phyloP scores from a whole-genome alignment of 2,329 filamentous ascomycete genomes.

The Diplocarpon rosae region DNA sequence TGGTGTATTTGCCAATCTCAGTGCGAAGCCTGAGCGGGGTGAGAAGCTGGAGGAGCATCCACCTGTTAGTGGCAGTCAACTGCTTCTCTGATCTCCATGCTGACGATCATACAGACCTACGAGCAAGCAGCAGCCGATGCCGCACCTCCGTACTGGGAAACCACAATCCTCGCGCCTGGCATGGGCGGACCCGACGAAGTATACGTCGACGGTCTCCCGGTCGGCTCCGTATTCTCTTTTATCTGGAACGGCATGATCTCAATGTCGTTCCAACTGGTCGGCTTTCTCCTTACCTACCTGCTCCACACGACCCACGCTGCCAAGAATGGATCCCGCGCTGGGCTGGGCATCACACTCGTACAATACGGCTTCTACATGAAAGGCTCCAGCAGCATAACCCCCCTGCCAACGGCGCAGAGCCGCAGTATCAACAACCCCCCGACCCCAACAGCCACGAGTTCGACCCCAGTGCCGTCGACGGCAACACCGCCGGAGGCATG shows the following conservation, averaged over 20 bases:
- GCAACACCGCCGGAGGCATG: constrained; percentile 28
- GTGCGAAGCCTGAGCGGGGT: constrained; percentile 74
- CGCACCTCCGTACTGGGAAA: constrained; percentile 98
- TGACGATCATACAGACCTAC: constrained; percentile 57
- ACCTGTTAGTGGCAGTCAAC: constrained; percentile 54
- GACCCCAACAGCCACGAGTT: constrained; percentile 91
- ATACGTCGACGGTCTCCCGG: constrained; percentile 91
- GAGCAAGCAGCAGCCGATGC: constrained; percentile 96
- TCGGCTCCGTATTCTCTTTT: constrained; percentile 77
- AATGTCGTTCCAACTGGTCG: constrained; percentile 93
- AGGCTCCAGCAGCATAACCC: constrained; percentile 36
- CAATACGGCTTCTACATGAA: constrained; percentile 98
- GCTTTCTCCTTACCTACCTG: constrained; percentile 95
- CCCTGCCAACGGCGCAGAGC: constrained; percentile 33
- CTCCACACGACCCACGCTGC: constrained; percentile 96
- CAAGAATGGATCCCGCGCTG: constrained; percentile 92
- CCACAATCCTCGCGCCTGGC: constrained; percentile 88
- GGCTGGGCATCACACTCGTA: constrained; percentile 87
- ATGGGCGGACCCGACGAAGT: constrained; percentile 87
- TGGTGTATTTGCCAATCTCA: constrained; percentile 94
- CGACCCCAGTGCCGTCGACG: constrained; percentile 57
- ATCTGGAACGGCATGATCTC: constrained; percentile 94
- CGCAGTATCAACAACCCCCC: constrained; percentile 57
- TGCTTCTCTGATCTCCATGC: constrained; percentile 2
- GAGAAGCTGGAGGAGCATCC: constrained; percentile 80